phyloP scores from a whole-genome alignment of 768 basidiomycete species.

The Hydnomerulius pinastri region DNA sequence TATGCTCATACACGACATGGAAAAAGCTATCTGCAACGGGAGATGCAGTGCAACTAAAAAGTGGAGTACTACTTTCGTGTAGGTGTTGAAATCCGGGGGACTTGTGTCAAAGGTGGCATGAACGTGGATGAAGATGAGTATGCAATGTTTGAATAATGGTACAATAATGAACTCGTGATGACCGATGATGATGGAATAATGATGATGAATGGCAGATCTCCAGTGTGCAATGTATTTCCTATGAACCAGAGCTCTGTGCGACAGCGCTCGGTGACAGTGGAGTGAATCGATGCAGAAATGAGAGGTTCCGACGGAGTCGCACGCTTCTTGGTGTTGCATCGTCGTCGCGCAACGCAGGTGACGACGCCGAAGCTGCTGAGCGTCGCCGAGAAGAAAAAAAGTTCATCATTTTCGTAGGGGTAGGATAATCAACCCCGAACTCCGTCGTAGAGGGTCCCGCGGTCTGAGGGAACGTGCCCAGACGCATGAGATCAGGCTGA shows the following conservation, averaged over 20 bases:
- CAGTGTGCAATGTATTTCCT: slow-evolving; percentile 6
- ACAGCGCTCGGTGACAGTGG: slow-evolving; percentile 10
- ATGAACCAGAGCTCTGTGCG: slow-evolving; percentile 11
- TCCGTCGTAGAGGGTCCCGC: slow-evolving; percentile 16
- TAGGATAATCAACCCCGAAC: slow-evolving; percentile 22
- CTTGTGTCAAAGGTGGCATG: slow-evolving; percentile 8
- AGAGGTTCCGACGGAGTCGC: slow-evolving; percentile 34
- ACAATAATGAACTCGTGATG: slow-evolving; percentile 7
- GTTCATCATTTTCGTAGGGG: slow-evolving; percentile 11
- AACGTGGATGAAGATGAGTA: slow-evolving; percentile 13
- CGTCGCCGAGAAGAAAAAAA: slow-evolving; percentile 22
- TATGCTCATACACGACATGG: slow-evolving; percentile 5
- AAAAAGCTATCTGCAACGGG: slow-evolving; percentile 1
- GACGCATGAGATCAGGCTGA: slow-evolving; percentile 30
- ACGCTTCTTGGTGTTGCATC: slow-evolving; percentile 15
- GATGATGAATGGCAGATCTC: slow-evolving; percentile 1
- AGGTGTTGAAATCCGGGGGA: slow-evolving; percentile 7
- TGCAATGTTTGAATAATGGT: slow-evolving; percentile 10
- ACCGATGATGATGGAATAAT: neutral
- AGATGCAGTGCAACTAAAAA: slow-evolving; percentile 17
- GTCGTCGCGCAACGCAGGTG: slow-evolving; percentile 15
- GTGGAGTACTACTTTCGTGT: slow-evolving; percentile 2
- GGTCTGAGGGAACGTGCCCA: slow-evolving; percentile 19
- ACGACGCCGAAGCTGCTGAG: slow-evolving; percentile 17
- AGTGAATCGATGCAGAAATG: slow-evolving; percentile 39